Percentiles rank a stretch among this genome's conserved stretches.
phyloP scores from a whole-genome alignment of 805 yeast genomes.

The Brettanomyces sp. region DNA sequence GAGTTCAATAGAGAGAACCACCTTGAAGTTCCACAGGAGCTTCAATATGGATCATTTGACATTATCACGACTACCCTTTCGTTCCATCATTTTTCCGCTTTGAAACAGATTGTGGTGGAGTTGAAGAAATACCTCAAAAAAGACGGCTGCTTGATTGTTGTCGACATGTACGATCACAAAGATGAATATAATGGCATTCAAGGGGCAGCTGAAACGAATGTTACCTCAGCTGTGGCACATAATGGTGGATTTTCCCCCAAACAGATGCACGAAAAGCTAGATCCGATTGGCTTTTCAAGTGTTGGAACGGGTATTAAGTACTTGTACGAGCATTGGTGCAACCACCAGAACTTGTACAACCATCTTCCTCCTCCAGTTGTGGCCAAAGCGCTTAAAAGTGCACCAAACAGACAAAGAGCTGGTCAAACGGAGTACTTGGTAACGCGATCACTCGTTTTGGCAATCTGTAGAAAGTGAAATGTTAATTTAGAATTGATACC shows the following conservation, averaged over 20 bases:
- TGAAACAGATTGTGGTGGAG: constrained; percentile 22
- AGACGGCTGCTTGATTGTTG: constrained; percentile 27
- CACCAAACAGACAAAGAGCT: constrained; percentile 1
- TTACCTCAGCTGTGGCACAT: constrained; percentile 5
- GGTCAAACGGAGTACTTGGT: constrained; percentile 3
- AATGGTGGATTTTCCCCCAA: constrained; percentile 7
- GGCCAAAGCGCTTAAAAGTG: neutral
- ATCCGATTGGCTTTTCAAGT: neutral
- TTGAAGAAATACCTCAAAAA: constrained; percentile 24
- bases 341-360: neutral
- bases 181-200: neutral
- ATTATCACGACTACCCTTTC: constrained; percentile 28
- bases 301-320: constrained; percentile 2
- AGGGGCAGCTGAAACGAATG: neutral
- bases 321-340: constrained; percentile 2
- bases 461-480: constrained; percentile 2
- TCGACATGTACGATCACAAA: constrained; percentile 29
- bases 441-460: constrained; percentile 2
- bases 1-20: constrained; percentile 4
- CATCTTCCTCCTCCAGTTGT: constrained; percentile 3
- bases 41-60: constrained; percentile 20
- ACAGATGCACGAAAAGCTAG: neutral
- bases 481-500: too few species aligned
- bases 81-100: constrained; percentile 30
- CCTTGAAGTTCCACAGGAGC: constrained; percentile 4